A percentile compares a stretch with the other conserved stretches of the same genome.
These are phyloP conservation scores for Phytopythium oedochilum DNA, from an alignment of 352 stramenopile species.

Conservation along the genomic window DNA sequence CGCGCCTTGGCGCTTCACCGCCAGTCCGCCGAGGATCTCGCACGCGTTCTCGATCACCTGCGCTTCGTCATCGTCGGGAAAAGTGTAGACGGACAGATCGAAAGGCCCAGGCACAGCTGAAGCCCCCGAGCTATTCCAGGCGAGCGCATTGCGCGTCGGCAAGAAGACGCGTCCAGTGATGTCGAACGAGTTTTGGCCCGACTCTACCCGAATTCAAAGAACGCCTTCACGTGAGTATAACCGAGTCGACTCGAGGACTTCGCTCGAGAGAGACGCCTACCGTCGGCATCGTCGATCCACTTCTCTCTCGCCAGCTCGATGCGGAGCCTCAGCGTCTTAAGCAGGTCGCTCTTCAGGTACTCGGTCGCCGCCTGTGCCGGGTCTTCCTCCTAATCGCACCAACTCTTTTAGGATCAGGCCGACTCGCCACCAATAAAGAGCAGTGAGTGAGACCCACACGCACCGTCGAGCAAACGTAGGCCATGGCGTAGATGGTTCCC, in stretches of 20 bases:
- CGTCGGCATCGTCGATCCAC: slow-evolving; percentile 28
- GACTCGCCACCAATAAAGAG: too few relatives aligned
- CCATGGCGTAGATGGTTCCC: slow-evolving; percentile 48
- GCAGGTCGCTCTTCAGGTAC: slow-evolving; percentile 65
- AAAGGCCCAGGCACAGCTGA: slow-evolving; percentile 8
- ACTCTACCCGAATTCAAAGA: background rate
- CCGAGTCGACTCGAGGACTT: background rate
- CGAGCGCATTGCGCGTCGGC: slow-evolving; percentile 37
- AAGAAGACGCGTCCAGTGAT: slow-evolving; percentile 34
- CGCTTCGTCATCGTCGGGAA: slow-evolving; percentile 37
- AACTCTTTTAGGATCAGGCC: too few relatives aligned
- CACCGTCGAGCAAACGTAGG: slow-evolving; percentile 34
- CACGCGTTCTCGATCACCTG: slow-evolving; percentile 45
- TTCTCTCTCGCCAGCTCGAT: slow-evolving; percentile 48
- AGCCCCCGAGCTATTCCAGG: slow-evolving; percentile 23
- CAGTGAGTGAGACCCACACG: background rate
- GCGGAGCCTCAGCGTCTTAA: slow-evolving; percentile 56
- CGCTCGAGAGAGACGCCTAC: slow-evolving; percentile 5
- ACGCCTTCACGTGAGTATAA: background rate
- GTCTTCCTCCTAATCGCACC: slow-evolving; percentile 20
- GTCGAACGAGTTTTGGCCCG: slow-evolving; percentile 10
- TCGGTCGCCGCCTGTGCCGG: slow-evolving; percentile 27
- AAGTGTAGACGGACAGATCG: slow-evolving; percentile 36
- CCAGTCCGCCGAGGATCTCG: slow-evolving; percentile 40
- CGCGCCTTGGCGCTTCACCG: slow-evolving; percentile 6